Conservation (phyloP, 2,329 filamentous ascomycete genomes). For the Cadophora sp. region DNA sequence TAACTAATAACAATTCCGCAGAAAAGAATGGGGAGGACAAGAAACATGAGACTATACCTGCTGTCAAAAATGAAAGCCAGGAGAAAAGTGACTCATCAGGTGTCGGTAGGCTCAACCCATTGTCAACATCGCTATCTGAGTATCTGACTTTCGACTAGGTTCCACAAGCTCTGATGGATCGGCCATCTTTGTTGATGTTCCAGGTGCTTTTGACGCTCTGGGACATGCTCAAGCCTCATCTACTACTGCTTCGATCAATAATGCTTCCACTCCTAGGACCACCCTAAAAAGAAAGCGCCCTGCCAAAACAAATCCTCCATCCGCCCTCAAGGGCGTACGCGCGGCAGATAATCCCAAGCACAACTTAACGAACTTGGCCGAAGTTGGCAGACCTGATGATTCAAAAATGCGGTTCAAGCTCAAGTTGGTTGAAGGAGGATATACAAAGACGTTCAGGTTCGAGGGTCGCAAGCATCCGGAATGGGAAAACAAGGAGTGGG, state of each 20-base stretch:
- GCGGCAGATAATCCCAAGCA: background rate
- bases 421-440: background rate
- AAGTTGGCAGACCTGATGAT: background rate
- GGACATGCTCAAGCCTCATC: background rate
- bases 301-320: background rate
- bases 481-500: slow-evolving; percentile 10
- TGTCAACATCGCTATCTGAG: background rate
- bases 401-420: slow-evolving; percentile 1
- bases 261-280: background rate
- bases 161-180: background rate
- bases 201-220: background rate
- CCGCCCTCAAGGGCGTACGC: background rate
- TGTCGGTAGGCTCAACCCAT: background rate
- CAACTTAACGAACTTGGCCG: background rate
- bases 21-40: background rate
- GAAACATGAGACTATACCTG: background rate
- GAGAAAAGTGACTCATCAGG: background rate
- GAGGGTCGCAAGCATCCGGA: background rate
- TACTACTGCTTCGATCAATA: background rate
- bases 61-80: background rate
- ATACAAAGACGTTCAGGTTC: background rate
- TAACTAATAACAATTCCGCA: background rate
- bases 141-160: background rate
- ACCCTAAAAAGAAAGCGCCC: background rate
- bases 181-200: background rate